phyloP scores from a whole-genome alignment of 169 alveolate genomes.

The Pseudocohnilembus persalinus region DNA sequence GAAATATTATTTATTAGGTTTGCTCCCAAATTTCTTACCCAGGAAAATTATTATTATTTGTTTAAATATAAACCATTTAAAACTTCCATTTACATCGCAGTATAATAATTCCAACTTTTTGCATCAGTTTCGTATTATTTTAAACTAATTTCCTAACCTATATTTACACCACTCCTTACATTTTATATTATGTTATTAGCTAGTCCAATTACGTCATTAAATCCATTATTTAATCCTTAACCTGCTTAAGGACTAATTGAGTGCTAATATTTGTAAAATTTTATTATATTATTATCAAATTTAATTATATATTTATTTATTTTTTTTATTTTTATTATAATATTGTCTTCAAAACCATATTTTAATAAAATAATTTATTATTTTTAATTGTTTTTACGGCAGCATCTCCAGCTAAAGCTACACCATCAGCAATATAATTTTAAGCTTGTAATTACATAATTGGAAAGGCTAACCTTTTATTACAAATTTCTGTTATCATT shows the following conservation, averaged over 20 bases:
- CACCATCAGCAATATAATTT: constrained; percentile 24
- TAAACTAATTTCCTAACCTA: constrained; percentile 23
- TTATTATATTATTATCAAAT: too few species aligned
- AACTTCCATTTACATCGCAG: constrained; percentile 31
- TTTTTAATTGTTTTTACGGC: not conserved
- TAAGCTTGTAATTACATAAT: constrained; percentile 2
- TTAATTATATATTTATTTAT: too few species aligned
- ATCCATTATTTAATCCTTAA: constrained; percentile 43
- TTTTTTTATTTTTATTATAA: too few species aligned
- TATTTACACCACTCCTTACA: constrained; percentile 32
- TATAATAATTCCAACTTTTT: constrained; percentile 38
- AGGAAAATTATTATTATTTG: constrained; percentile 2
- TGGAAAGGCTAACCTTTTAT: constrained; percentile 45
- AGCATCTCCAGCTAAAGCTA: constrained; percentile 50
- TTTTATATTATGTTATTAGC: constrained; percentile 37
- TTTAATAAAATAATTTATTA: too few species aligned
- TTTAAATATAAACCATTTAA: constrained; percentile 24
- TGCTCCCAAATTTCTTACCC: constrained; percentile 19
- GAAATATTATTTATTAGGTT: constrained; percentile 1
- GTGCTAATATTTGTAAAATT: not conserved
- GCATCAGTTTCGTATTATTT: constrained; percentile 39
- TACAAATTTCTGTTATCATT: constrained; percentile 18
- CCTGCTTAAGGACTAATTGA: constrained; percentile 48
- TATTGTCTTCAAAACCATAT: too few species aligned
- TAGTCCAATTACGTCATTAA: constrained; percentile 39